Percentiles rank a stretch among this genome's conserved stretches.
Evolutionary conservation across 345 rosid genomes (phyloP).

Genomic region (Eucalyptus regnans): DNA sequence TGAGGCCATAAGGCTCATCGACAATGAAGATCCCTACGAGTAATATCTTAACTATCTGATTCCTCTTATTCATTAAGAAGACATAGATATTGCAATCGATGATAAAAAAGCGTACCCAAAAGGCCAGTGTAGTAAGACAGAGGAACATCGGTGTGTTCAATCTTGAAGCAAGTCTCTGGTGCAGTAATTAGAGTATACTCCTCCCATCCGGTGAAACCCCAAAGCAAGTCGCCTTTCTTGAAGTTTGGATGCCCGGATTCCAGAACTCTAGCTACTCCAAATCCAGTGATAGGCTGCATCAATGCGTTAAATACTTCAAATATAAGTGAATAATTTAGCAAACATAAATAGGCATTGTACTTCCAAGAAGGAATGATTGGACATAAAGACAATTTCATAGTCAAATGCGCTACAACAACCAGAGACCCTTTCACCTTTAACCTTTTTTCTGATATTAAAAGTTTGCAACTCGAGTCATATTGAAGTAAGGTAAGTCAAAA

Average conservation of each 20-base stretch:
- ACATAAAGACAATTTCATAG: not conserved
- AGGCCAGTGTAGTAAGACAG: constrained; percentile 57
- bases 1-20: not conserved
- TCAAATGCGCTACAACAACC: not conserved
- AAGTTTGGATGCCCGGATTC: constrained; percentile 42
- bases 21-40: not conserved
- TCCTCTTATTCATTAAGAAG: not conserved
- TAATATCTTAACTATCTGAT: not conserved
- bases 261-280: constrained; percentile 46
- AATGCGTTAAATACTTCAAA: not conserved
- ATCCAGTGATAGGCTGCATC: constrained; percentile 41
- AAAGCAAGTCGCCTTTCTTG: constrained; percentile 41
- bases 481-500: not conserved
- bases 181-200: constrained; percentile 35
- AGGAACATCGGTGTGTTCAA: constrained; percentile 34
- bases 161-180: constrained; percentile 22
- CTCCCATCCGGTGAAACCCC: constrained; percentile 63
- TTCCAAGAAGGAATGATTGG: not conserved
- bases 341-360: not conserved
- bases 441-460: not conserved
- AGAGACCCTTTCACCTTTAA: not conserved
- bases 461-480: not conserved
- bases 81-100: not conserved
- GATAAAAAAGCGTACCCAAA: constrained; percentile 22
- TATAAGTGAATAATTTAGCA: not conserved